Evolutionary conservation across 2,329 filamentous ascomycete species (phyloP).

Genomic region (Exophiala xenobiotica): DNA sequence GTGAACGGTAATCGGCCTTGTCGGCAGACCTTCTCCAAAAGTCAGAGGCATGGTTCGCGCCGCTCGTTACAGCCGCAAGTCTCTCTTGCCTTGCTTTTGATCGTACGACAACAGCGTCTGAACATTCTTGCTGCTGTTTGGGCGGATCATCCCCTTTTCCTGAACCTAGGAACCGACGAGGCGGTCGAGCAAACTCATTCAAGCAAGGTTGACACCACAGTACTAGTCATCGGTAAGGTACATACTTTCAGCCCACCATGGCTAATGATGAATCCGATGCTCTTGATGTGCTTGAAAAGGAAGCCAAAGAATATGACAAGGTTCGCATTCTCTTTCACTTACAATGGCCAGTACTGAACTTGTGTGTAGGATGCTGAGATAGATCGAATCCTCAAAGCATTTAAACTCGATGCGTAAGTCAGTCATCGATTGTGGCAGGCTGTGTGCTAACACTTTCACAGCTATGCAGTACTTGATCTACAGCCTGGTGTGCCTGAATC

Average conservation of each 20-base stretch:
- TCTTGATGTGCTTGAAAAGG: conserved; percentile 75
- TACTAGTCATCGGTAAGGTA: conserved; percentile 28
- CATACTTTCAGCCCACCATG: conserved; percentile 39
- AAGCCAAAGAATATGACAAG: conserved; percentile 90
- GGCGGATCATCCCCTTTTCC: no score
- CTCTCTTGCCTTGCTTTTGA: not conserved
- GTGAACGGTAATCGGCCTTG: no score
- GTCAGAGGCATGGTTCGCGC: no score
- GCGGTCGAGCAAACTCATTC: not conserved
- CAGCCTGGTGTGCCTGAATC: conserved; percentile 93
- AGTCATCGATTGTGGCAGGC: not conserved
- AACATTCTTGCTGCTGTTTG: no score
- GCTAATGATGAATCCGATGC: conserved; percentile 69
- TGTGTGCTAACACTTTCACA: conserved; percentile 36
- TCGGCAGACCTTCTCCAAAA: not conserved
- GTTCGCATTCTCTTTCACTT: conserved; percentile 46
- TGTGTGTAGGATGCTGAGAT: conserved; percentile 80
- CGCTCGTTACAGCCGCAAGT: no score
- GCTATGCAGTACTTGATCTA: conserved; percentile 91
- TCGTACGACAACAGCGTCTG: not conserved
- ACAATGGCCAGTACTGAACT: conserved; percentile 23
- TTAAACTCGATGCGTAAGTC: conserved; percentile 70
- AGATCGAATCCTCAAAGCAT: conserved; percentile 87
- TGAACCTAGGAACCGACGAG: no score
- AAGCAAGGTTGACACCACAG: not conserved